These are phyloP conservation scores for Jamesozyma spencerorum DNA, from an alignment of 805 yeast genomes.

Conservation along the genomic window DNA sequence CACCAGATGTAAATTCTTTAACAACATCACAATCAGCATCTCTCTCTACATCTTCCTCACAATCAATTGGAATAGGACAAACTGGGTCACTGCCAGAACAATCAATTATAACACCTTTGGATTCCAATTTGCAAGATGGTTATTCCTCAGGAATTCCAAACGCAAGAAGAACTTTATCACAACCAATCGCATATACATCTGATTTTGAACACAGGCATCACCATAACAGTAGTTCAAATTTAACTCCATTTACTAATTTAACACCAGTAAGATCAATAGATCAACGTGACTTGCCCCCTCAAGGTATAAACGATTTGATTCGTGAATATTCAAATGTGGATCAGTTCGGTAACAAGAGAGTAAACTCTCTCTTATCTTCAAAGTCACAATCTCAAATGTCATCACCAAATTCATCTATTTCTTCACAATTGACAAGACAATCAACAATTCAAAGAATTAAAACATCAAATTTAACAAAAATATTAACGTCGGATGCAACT, in stretches of 20 bases:
- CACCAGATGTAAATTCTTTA: no score
- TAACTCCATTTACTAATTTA: neutral
- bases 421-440: neutral
- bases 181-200: conserved; percentile 20
- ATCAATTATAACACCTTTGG: conserved; percentile 6
- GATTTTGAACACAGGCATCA: conserved; percentile 1
- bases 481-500: conserved; percentile 29
- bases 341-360: conserved; percentile 25
- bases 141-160: no score
- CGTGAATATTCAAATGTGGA: conserved; percentile 36
- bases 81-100: conserved; percentile 7
- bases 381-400: neutral
- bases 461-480: conserved; percentile 24
- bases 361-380: conserved; percentile 7
- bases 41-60: no score
- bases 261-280: conserved; percentile 17
- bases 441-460: conserved; percentile 12
- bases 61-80: neutral
- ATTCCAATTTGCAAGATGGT: neutral
- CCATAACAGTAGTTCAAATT: conserved; percentile 1
- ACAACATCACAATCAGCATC: no score
- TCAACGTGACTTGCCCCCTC: conserved; percentile 33
- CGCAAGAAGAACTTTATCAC: conserved; percentile 12
- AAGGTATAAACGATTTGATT: conserved; percentile 39
- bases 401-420: neutral